Base-by-base conservation (phyloP, 768 basidiomycete species). In the Hygrocybe coccinea region DNA sequence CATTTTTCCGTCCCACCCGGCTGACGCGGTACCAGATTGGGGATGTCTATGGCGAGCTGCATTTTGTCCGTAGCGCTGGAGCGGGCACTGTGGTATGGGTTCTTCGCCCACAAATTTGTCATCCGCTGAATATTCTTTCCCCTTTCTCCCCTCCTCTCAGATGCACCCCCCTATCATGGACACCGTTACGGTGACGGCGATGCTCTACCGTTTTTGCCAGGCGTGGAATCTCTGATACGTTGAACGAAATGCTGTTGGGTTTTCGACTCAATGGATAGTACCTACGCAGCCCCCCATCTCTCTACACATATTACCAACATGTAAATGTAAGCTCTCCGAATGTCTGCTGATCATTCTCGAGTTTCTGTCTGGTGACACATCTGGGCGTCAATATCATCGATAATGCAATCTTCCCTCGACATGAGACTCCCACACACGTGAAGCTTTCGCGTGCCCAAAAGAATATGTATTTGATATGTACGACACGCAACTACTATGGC, bases 91-190 rank as follows among this genome's bases (percentile, higher is more conserved):
- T 92, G 73, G 90, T 91, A 74, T 19, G 55, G 6, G 15, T n/a
- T 9, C n/a, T 43, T 25, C 29, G 2, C n/a, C 24, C 12, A 5
- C 29, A 43, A n/a, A 14, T 36, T 33, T 10, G 54, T 38, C 44
- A n/a, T 11, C 45, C 51, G 50, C 62, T 71, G 54, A 69, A 62
- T 57, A 61, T 58, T 33, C 50, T 50, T 59, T 59, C 50, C 54
- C 52, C 41, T 36, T 45, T 59, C 50, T 19, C 61, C 43, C 56
- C 38, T 11, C 38, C 38, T 41, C 21, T 51, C 65, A 90, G 89
- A 87, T 83, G 77, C 89, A 90, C 67, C 89, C 89, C 50, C 90
- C 90, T 61, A 85, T 92, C 70, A 92, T 92, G 90, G 89, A 92
- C 76, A 84, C 82, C 44, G 89, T 92, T 58, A 86, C 86, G 24